Conservation (phyloP, 1,139 yeast species). For the Barnettozyma hawaiiensis region DNA sequence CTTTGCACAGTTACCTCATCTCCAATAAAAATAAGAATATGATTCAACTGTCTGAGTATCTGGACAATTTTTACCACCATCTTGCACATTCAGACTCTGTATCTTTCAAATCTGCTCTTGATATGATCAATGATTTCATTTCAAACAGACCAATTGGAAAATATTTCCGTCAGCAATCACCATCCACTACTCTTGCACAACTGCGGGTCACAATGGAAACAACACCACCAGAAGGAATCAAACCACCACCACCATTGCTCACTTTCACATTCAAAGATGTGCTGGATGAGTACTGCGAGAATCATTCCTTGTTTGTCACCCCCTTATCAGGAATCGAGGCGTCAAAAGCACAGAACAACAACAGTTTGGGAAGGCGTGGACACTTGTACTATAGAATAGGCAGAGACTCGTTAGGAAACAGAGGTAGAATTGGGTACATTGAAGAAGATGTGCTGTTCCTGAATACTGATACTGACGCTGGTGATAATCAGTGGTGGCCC, state of each 20-base stretch:
- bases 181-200: neutral
- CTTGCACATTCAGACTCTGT: neutral
- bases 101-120: constrained; percentile 23
- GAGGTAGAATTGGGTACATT: constrained; percentile 33
- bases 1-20: neutral
- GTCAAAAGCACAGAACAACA: constrained; percentile 19
- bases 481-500: constrained; percentile 30
- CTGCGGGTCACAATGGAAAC: neutral
- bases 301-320: constrained; percentile 26
- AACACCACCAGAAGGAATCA: constrained; percentile 9
- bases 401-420: constrained; percentile 27
- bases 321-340: constrained; percentile 15
- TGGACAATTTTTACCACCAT: neutral
- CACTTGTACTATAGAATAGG: constrained; percentile 33
- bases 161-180: constrained; percentile 1
- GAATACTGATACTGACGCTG: constrained; percentile 12
- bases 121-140: constrained; percentile 31
- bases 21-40: neutral
- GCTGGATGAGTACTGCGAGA: constrained; percentile 38
- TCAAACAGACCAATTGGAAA: constrained; percentile 19
- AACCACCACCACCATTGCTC: too few relatives aligned
- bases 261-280: constrained; percentile 42
- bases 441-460: constrained; percentile 45
- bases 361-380: neutral
- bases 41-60: constrained; percentile 1